Conservation (phyloP, 192 early-diverging fungal species). For the Coemansia sp. region DNA sequence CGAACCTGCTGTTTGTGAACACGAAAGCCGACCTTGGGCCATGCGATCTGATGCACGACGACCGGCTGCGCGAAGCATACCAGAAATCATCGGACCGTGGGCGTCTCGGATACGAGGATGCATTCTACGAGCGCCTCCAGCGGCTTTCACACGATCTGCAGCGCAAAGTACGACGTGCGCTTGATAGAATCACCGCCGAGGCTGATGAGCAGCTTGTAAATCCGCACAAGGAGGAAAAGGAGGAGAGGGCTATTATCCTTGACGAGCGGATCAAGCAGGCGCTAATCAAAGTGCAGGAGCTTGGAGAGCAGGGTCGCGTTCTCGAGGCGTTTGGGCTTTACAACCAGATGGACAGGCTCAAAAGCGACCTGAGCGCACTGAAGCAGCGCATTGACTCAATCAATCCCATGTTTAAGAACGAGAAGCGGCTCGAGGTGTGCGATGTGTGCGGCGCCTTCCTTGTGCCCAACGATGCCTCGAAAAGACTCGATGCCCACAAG, state of each 20-base stretch:
- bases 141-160: conserved; percentile 69
- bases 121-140: conserved; percentile 68
- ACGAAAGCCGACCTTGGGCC: conserved; percentile 77
- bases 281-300: conserved; percentile 66
- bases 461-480: conserved; percentile 81
- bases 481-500: conserved; percentile 77
- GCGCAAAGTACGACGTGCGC: conserved; percentile 69
- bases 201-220: conserved; percentile 66
- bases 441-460: conserved; percentile 83
- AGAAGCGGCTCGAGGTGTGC: conserved; percentile 78
- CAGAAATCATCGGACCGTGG: conserved; percentile 63
- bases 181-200: conserved; percentile 67
- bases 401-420: conserved; percentile 68
- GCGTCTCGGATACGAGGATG: conserved; percentile 72
- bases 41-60: conserved; percentile 82
- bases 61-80: conserved; percentile 67
- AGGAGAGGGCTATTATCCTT: conserved; percentile 77
- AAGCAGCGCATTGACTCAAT: conserved; percentile 58
- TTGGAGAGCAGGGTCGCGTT: conserved; percentile 73
- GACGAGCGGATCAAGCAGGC: conserved; percentile 78
- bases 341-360: conserved; percentile 66
- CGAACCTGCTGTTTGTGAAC: conserved; percentile 81
- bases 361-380: conserved; percentile 61
- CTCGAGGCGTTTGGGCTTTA: conserved; percentile 69
- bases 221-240: conserved; percentile 71